These are phyloP conservation scores for Cladophialophora yegresii DNA, from an alignment of 2,329 filamentous ascomycete species.

Conservation along the genomic window DNA sequence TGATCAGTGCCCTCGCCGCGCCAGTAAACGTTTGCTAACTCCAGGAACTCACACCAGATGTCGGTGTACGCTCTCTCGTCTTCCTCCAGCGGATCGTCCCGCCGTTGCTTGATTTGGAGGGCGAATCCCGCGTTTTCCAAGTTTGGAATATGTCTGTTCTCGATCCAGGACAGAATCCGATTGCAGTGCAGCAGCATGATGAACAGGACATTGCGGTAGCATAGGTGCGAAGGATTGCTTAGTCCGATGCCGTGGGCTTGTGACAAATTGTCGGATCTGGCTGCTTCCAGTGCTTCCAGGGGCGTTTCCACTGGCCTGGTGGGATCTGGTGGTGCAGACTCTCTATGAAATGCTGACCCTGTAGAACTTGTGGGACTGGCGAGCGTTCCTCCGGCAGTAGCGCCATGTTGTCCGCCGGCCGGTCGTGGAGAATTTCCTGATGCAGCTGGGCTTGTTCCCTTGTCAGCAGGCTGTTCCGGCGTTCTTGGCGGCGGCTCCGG, in stretches of 20 bases:
- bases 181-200: constrained; percentile 25
- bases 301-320: not conserved
- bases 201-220: constrained; percentile 28
- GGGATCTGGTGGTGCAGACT: not conserved
- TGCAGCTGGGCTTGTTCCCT: not conserved
- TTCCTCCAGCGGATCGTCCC: not conserved
- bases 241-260: not conserved
- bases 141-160: constrained; percentile 22
- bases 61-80: constrained; percentile 17
- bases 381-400: not conserved
- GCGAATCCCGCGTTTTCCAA: constrained; percentile 4
- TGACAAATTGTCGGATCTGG: constrained; percentile 8
- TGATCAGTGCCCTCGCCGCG: not conserved
- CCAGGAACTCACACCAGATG: constrained; percentile 24
- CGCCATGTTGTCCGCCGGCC: not conserved
- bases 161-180: constrained; percentile 27
- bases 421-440: not conserved
- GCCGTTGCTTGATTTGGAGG: not conserved
- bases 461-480: not conserved
- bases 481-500: too few relatives aligned
- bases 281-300: not conserved
- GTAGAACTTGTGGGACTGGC: not conserved
- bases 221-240: constrained; percentile 12
- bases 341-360: not conserved
- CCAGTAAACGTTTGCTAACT: constrained; percentile 16